phyloP scores from a whole-genome alignment of 805 yeast genomes.

The Candida boleticola region DNA sequence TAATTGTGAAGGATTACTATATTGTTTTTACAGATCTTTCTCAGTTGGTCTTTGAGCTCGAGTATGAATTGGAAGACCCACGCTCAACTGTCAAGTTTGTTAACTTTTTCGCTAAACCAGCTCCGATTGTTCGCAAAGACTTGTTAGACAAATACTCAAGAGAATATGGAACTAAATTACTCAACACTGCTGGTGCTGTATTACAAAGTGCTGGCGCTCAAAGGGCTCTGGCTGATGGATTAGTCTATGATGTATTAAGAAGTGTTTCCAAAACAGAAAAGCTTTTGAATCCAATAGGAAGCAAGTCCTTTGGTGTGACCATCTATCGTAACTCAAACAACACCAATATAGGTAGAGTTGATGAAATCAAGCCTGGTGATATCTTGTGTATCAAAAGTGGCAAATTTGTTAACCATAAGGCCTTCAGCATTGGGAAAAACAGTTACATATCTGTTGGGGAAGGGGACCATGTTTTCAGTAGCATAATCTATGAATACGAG shows the following conservation, averaged over 20 bases:
- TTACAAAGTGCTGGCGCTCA: slow-evolving; percentile 12
- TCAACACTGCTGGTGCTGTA: slow-evolving; percentile 25
- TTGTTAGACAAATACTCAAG: slow-evolving; percentile 48
- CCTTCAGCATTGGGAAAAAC: slow-evolving; percentile 23
- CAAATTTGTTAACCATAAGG: slow-evolving; percentile 68
- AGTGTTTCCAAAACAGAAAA: slow-evolving; percentile 16
- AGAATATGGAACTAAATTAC: slow-evolving; percentile 51
- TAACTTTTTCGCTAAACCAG: slow-evolving; percentile 27
- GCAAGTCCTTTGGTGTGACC: slow-evolving; percentile 69
- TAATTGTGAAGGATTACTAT: slow-evolving; percentile 62
- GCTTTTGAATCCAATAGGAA: slow-evolving; percentile 56
- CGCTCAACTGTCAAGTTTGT: slow-evolving; percentile 41
- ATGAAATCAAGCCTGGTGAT: slow-evolving; percentile 80
- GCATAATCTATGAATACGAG: slow-evolving; percentile 74
- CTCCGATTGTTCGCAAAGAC: slow-evolving; percentile 48
- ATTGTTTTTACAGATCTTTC: slow-evolving; percentile 72
- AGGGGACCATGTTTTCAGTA: slow-evolving; percentile 45
- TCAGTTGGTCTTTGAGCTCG: slow-evolving; percentile 57
- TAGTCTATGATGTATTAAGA: slow-evolving; percentile 14
- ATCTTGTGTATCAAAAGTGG: slow-evolving; percentile 74
- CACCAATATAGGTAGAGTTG: slow-evolving; percentile 45
- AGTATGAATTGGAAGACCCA: slow-evolving; percentile 57
- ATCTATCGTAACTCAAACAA: slow-evolving; percentile 53
- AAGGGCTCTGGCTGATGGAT: slow-evolving; percentile 20
- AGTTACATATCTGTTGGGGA: slow-evolving; percentile 55